Base-by-base conservation (phyloP, 1,139 yeast genomes). In the Yamadazyma songkhlaensis region DNA sequence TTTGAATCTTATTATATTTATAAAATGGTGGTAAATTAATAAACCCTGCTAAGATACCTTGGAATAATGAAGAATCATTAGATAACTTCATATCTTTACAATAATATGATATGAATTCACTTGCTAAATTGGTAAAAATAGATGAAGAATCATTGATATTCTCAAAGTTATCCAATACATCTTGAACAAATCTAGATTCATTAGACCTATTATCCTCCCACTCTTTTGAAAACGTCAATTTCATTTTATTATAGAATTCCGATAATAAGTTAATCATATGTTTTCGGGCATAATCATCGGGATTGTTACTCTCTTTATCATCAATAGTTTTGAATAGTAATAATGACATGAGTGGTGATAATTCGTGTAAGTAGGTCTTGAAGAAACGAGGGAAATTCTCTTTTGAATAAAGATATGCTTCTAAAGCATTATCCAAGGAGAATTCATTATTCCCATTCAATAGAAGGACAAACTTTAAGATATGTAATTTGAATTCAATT, bases 11-110 rank as follows among this genome's bases (percentile, higher is more conserved):
- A 49, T 66, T 70, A 48, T 81, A 82, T 55, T 86, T 87, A 53
- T 83, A 72, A 53, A 85, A 79, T 40, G 73, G 77, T 10, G 94
- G 94, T 40, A 86, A 65, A 33, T 90, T 83, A 14, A 84, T 67
- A 34, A 78, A 74, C 2, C 95, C 92, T 1, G 94, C 81, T 33
- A 84, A 62, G 2, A 83, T 62, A 9, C 85, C 73, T 47, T 82
- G 73, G 55, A 79, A 81, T 25, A 87, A 57, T 0, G 94, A 85
- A 0, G 94, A 83, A 43, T 83, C 86, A 17, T 81, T 78, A 1
- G 87, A 75, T 25, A 85, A 64, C 4, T 80, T 79, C 50, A 82
- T 61, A 35, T 75, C 64, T 9, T 79, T 67, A 52, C 95, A 85
- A 50, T 74, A 87, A 45, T 81, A 87, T 7, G 80, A 73, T 4